Conservation (phyloP, 306 rosid genomes). For the Glycine soja region DNA sequence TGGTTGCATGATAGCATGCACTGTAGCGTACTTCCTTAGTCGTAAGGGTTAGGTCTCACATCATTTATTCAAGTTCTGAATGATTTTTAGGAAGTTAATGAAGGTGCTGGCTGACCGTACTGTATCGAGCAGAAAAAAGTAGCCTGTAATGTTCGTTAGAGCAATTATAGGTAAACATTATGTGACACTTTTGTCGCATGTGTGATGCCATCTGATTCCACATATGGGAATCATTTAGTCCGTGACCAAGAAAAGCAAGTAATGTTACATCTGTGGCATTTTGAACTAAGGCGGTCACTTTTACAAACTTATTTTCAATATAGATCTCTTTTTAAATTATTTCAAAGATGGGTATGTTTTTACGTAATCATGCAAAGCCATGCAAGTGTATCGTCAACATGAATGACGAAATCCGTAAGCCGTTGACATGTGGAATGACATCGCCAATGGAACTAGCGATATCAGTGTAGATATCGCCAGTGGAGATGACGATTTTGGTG, state of each 20-base stretch:
- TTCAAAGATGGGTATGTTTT: no score
- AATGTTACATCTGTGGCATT: constrained; percentile 37
- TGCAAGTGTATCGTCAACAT: no score
- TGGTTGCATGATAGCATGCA: constrained; percentile 21
- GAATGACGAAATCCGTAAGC: no score
- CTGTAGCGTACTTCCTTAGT: constrained; percentile 35
- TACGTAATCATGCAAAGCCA: no score
- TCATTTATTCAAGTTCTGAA: constrained; percentile 40
- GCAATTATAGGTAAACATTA: constrained; percentile 46
- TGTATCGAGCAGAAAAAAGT: constrained; percentile 42
- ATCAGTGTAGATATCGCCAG: no score
- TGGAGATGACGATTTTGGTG: no score
- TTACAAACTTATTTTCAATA: no score
- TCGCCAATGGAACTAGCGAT: no score
- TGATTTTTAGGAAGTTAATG: constrained; percentile 32
- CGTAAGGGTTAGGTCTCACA: constrained; percentile 42
- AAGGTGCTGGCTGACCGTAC: constrained; percentile 39
- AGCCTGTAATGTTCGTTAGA: constrained; percentile 47
- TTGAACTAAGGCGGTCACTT: no score
- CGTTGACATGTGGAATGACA: no score
- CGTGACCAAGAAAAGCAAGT: no score
- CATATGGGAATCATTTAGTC: constrained; percentile 51
- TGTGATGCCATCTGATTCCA: constrained; percentile 43
- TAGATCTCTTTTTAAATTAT: no score
- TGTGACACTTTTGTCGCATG: constrained; percentile 53